phyloP scores from a whole-genome alignment of 2,329 filamentous ascomycete genomes.

The Sporothrix variecibatus region DNA sequence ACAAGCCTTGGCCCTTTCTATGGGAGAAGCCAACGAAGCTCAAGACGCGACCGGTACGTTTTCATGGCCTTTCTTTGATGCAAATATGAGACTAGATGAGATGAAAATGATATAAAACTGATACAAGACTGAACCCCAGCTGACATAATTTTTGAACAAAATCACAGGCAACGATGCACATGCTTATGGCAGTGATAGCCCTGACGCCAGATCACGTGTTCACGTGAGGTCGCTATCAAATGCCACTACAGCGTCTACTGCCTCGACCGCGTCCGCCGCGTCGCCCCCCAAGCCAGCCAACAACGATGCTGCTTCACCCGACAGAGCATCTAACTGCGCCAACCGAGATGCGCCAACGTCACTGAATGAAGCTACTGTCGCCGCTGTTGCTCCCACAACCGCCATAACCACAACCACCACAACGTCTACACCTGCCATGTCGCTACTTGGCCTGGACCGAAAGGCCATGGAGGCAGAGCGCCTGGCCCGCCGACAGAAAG shows the following conservation, averaged over 20 bases:
- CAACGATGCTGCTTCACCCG: background rate
- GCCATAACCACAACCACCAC: background rate
- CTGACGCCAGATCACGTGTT: conserved; percentile 4
- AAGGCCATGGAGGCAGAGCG: conserved; percentile 86
- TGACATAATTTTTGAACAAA: background rate
- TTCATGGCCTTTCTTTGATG: background rate
- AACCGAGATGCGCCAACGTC: background rate
- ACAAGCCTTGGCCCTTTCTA: conserved; percentile 61
- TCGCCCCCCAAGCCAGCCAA: background rate
- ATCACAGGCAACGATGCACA: background rate
- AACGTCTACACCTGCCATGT: conserved; percentile 28
- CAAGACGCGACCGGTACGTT: background rate
- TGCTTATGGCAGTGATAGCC: background rate
- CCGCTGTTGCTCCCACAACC: background rate
- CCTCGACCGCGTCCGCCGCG: conserved; percentile 25
- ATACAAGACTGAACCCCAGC: background rate
- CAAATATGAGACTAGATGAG: background rate
- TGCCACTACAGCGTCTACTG: conserved; percentile 8
- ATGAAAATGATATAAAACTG: background rate
- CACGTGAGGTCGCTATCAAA: conserved; percentile 1
- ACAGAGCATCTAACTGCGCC: background rate
- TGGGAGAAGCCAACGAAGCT: conserved; percentile 37
- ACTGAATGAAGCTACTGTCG: background rate
- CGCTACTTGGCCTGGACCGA: conserved; percentile 64
- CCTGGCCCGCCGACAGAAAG: conserved; percentile 68